Conservation (phyloP, 2,329 filamentous ascomycete species). For the Ilyonectria mors-panacis region DNA sequence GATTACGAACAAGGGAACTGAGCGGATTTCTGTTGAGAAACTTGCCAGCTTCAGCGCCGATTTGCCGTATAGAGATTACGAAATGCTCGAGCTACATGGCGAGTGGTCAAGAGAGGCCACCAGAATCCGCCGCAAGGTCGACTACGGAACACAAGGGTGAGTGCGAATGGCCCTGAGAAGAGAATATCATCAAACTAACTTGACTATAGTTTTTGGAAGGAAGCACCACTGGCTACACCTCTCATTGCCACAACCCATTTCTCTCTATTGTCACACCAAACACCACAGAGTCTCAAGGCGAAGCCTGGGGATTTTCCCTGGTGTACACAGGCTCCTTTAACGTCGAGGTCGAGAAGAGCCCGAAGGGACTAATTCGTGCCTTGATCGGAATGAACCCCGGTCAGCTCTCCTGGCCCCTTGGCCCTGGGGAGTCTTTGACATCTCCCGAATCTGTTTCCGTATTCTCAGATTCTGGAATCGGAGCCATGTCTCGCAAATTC, state of each 20-base stretch:
- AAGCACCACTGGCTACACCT: slow-evolving; percentile 73
- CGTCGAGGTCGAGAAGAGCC: slow-evolving; percentile 73
- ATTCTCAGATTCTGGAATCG: slow-evolving; percentile 71
- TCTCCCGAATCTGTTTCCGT: slow-evolving; percentile 75
- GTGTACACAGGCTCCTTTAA: slow-evolving; percentile 76
- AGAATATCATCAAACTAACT: background rate
- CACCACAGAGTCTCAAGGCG: slow-evolving; percentile 72
- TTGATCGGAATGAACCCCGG: slow-evolving; percentile 73
- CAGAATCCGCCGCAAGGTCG: slow-evolving; percentile 67
- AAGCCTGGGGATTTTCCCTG: slow-evolving; percentile 76
- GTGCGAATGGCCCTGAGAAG: slow-evolving; percentile 29
- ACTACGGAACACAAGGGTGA: slow-evolving; percentile 70
- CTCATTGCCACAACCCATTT: slow-evolving; percentile 76
- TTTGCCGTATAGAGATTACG: slow-evolving; percentile 71
- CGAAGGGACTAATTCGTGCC: slow-evolving; percentile 73
- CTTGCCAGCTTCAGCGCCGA: slow-evolving; percentile 75
- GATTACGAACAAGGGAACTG: slow-evolving; percentile 71
- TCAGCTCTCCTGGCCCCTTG: slow-evolving; percentile 72
- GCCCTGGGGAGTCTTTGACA: slow-evolving; percentile 69
- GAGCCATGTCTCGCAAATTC: slow-evolving; percentile 73
- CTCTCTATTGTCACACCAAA: slow-evolving; percentile 68
- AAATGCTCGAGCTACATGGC: slow-evolving; percentile 74
- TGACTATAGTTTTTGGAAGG: slow-evolving; percentile 67
- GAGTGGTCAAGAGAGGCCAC: slow-evolving; percentile 75
- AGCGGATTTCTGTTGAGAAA: slow-evolving; percentile 67